Percentiles rank a stretch among this genome's conserved stretches.
phyloP scores from a whole-genome alignment of 305 asterid genomes.

The Fraxinus dipetala region DNA sequence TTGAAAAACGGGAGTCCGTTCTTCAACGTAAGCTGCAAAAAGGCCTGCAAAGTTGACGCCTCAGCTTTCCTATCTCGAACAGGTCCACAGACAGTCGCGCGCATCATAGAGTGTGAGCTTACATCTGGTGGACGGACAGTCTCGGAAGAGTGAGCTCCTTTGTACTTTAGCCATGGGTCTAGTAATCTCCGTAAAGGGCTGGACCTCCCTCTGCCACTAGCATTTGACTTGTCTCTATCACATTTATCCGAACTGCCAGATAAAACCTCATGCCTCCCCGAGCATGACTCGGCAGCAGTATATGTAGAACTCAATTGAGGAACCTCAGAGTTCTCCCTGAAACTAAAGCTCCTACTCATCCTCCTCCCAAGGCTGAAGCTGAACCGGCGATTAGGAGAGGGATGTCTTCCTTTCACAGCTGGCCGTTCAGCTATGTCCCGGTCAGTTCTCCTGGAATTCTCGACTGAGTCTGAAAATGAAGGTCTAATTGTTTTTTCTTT shows the following conservation, averaged over 20 bases:
- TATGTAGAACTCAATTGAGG: constrained; percentile 42
- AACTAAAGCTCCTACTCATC: constrained; percentile 77
- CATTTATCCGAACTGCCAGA: constrained; percentile 28
- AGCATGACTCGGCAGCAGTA: constrained; percentile 48
- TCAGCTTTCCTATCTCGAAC: constrained; percentile 35
- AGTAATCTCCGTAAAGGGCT: constrained; percentile 88
- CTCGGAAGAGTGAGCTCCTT: constrained; percentile 43
- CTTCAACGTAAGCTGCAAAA: constrained; percentile 61
- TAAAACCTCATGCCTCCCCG: constrained; percentile 33
- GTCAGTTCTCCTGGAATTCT: constrained; percentile 33
- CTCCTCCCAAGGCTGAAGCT: constrained; percentile 62
- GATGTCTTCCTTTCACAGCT: constrained; percentile 49
- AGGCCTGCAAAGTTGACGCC: constrained; percentile 42
- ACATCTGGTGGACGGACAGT: constrained; percentile 28
- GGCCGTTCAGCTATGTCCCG: constrained; percentile 30
- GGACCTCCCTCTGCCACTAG: constrained; percentile 50
- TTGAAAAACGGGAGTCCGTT: constrained; percentile 73
- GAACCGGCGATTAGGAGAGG: constrained; percentile 67
- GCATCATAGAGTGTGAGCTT: constrained; percentile 27
- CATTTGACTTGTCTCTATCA: constrained; percentile 40
- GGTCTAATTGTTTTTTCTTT: not conserved
- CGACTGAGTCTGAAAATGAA: constrained; percentile 16
- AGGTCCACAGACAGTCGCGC: constrained; percentile 24
- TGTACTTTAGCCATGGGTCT: constrained; percentile 67
- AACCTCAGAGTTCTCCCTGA: constrained; percentile 59